These are phyloP conservation scores for Crassisporium funariophilum DNA, from an alignment of 768 basidiomycete genomes.

Conservation along the genomic window DNA sequence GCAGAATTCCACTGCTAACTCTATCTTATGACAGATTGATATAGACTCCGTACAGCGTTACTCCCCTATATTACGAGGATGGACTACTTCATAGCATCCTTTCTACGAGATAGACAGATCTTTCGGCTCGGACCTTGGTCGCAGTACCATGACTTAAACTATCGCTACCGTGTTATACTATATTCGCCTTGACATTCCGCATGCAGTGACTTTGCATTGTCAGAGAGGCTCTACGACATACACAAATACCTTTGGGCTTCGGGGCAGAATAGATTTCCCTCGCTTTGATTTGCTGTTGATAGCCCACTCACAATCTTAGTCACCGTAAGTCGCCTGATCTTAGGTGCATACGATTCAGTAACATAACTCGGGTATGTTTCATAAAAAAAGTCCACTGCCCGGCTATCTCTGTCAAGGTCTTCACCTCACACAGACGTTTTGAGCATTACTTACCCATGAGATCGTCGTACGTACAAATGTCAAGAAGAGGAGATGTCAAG, in stretches of 20 bases:
- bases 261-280: no score
- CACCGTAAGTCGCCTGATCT: no score
- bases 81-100: constrained; percentile 2
- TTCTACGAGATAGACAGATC: not conserved
- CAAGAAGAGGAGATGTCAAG: constrained; percentile 4
- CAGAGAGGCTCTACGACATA: no score
- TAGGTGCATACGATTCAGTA: no score
- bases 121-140: constrained; percentile 1
- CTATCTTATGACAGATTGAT: not conserved
- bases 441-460: constrained; percentile 12
- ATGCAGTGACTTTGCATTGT: not conserved
- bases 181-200: not conserved
- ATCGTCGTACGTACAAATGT: constrained; percentile 1
- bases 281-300: no score
- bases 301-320: no score
- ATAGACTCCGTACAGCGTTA: not conserved
- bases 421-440: constrained; percentile 2
- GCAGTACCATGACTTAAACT: not conserved
- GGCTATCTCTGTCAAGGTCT: constrained; percentile 1
- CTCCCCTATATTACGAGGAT: constrained; percentile 2
- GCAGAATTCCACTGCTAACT: not conserved
- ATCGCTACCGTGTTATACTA: not conserved
- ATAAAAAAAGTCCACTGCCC: not conserved
- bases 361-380: constrained; percentile 1
- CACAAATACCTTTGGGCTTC: no score